These are phyloP conservation scores for Penicillium paneum DNA, from an alignment of 2,329 filamentous ascomycete genomes.

Conservation along the genomic window DNA sequence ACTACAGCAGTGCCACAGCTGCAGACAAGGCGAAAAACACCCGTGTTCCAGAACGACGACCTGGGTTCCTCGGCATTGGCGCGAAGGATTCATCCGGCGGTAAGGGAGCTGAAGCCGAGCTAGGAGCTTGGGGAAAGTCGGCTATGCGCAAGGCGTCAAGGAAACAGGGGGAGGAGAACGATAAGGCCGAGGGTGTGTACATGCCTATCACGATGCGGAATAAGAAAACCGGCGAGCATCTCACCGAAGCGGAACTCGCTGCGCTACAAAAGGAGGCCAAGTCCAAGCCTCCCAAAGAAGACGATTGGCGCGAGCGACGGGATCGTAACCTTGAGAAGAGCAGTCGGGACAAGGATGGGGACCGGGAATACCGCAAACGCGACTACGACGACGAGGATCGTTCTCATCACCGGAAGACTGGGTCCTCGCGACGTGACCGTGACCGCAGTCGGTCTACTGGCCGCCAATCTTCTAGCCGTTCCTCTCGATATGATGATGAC, in stretches of 20 bases:
- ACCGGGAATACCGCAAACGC: constrained; percentile 34
- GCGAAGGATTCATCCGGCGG: constrained; percentile 70
- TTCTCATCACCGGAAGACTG: constrained; percentile 38
- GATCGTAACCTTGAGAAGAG: constrained; percentile 44
- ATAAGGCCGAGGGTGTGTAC: constrained; percentile 51
- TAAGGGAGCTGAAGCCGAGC: constrained; percentile 59
- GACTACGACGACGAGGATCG: constrained; percentile 35
- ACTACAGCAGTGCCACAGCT: constrained; percentile 43
- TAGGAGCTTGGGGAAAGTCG: constrained; percentile 74
- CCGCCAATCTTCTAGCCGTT: constrained; percentile 34
- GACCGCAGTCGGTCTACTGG: constrained; percentile 38
- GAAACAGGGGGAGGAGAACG: constrained; percentile 51
- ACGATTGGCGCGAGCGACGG: constrained; percentile 46
- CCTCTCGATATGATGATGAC: constrained; percentile 40
- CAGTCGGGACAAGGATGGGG: constrained; percentile 36
- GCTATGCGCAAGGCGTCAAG: constrained; percentile 56
- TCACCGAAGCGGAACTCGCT: constrained; percentile 62
- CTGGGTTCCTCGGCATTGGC: constrained; percentile 81
- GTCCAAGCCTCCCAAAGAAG: constrained; percentile 40
- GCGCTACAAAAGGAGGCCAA: constrained; percentile 50
- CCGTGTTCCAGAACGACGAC: constrained; percentile 65
- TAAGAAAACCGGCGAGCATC: constrained; percentile 59
- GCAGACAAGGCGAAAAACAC: constrained; percentile 55
- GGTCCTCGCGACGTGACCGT: constrained; percentile 38
- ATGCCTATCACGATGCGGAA: constrained; percentile 61